Evolutionary conservation across 1,139 yeast species (phyloP).

Genomic region (Pichia sp.): DNA sequence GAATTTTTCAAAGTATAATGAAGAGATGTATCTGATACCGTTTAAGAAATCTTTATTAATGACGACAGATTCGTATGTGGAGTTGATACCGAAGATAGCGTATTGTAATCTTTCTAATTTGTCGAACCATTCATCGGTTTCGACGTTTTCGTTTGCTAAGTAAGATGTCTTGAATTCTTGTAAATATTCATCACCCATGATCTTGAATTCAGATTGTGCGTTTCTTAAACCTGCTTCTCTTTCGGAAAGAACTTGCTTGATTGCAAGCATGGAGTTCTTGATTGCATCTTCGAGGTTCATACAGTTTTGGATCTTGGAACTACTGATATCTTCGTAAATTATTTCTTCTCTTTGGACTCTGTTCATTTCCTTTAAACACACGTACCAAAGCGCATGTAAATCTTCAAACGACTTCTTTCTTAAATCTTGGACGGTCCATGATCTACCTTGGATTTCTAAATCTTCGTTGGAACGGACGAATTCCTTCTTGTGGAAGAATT

Average conservation of each 20-base stretch:
- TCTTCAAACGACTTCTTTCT: conserved; percentile 92
- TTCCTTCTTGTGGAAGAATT: conserved; percentile 69
- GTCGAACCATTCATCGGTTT: conserved; percentile 60
- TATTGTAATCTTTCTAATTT: conserved; percentile 75
- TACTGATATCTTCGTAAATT: conserved; percentile 34
- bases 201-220: conserved; percentile 49
- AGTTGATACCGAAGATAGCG: conserved; percentile 71
- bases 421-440: conserved; percentile 88
- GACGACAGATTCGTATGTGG: conserved; percentile 44
- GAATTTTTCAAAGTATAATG: conserved; percentile 58
- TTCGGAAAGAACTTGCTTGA: conserved; percentile 85
- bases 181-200: conserved; percentile 47
- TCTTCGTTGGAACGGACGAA: conserved; percentile 62
- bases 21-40: conserved; percentile 68
- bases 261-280: conserved; percentile 65
- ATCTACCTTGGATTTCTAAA: conserved; percentile 59
- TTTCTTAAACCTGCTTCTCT: conserved; percentile 72
- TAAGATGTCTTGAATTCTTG: conserved; percentile 58
- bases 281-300: conserved; percentile 41
- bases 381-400: conserved; percentile 88
- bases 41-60: conserved; percentile 50
- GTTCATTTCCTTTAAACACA: conserved; percentile 81
- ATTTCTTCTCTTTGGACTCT: conserved; percentile 68
- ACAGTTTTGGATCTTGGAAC: conserved; percentile 23
- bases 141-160: conserved; percentile 53